Evolutionary conservation across 139 green algal genomes (phyloP), one percentile per base, ranked within the genome.

Genomic region (Micromonas pusilla): DNA sequence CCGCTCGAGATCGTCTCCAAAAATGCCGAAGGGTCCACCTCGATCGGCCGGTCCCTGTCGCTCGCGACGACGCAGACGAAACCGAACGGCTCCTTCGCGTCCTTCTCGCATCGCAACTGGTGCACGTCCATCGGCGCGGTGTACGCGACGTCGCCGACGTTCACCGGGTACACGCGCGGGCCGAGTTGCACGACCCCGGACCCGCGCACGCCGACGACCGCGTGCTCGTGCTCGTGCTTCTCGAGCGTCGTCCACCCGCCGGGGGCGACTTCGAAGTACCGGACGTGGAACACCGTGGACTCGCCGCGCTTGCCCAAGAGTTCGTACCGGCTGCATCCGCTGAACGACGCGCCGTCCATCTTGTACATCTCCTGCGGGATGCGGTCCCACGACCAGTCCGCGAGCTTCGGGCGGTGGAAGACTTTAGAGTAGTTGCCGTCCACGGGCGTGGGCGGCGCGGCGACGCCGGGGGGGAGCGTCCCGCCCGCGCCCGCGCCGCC

Each of bases 1-100:
- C n/a, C n/a, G 23, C 26, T 9, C 30, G 52, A 33, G 21, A 38
- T 62, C 23, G 23, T 36, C 53, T 64, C 62, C 3, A 75, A 63
- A 32, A 70, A 30, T 30, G 52, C 72, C 16, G 3, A 9, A 13
- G 74, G 34, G 39, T 80, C 74, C n/a, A 70, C 62, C 31, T 66
- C 38, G 21, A 80, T 30, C 20, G 76, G 76, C 25, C 76, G 26
- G 65, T 83, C 79, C 26, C 79, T 30, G 9, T 79, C 54, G 3
- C 71, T 26, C 1, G 60, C 38, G n/a, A 83, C 79, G 63, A 83
- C 70, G 63, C 79, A 83, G 25, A 83, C 52, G 60, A 83, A 83
- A 13, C 70, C 79, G 66, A 83, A 83, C 28, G 57, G 20, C 25
- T 83, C 79, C 33, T 28, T 76, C 16, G 36, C 62, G 16, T 76